Evolutionary conservation across 345 rosid genomes (phyloP), one percentile per base, ranked within the genome.

Genomic region (Crucihimalaya himalaica): DNA sequence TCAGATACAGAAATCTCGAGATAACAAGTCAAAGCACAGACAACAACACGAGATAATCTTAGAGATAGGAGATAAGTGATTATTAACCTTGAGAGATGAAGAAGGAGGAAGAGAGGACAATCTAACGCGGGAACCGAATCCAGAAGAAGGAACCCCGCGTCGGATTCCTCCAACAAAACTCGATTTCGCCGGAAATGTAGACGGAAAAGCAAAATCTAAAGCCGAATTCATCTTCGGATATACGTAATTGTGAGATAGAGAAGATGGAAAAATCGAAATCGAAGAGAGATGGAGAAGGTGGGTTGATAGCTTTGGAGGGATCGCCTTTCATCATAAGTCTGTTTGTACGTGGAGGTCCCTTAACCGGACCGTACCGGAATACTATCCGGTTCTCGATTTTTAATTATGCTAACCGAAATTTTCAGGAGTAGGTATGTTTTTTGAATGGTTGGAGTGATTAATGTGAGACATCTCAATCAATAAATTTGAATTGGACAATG

Each of bases 261-360:
- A n/a, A n/a, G n/a, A n/a, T n/a, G n/a, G n/a, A n/a, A n/a, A 47
- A 63, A 56, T 42, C 13, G 71, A 16, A 39, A 3, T n/a, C n/a
- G 37, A 8, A 9, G 6, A 66, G 63, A 29, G 18, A 60, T 7
- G 51, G 6, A 7, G 13, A 21, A 7, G 57, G 1, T 54, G 28
- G 54, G 15, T 1, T 39, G n/a, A 40, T 14, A 50, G 27, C 82
- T 76, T 83, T 70, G 86, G 78, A 73, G 70, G 48, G 14, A 57
- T 73, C 84, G 84, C 72, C 69, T 23, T 53, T 69, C 62, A 28
- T 69, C 62, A 28, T 28, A 14, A 29, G 15, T 12, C 15, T 51
- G 15, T 10, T 61, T 50, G 53, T 35, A 18, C 40, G 25, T 51
- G 13, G 15, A 18, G 42, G 8, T 56, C 8, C 1, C 2, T 42